Evolutionary conservation across 2,329 filamentous ascomycete genomes (phyloP), one percentile per base, ranked within the genome.

Genomic region (Aspergillus puulaauensis): DNA sequence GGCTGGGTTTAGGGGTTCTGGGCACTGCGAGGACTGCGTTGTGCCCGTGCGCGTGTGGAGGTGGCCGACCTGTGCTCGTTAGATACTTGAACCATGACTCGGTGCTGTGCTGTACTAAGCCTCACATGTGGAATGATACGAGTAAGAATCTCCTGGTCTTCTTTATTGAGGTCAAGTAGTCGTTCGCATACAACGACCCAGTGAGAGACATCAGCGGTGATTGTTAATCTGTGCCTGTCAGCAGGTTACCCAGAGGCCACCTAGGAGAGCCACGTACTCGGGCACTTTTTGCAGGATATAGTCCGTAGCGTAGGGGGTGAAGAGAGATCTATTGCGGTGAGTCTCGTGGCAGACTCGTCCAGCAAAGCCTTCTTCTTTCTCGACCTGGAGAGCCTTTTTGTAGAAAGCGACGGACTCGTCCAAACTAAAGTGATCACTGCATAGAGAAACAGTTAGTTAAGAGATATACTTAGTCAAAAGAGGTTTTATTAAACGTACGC

Each of bases 31-130:
- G 0, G 72, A 67, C 31, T 75, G 72, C 2, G 72, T 73, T 9
- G 72, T 75, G 15, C 73, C 70, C 17, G 73, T 73, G 24, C 73
- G 64, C 1, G 72, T 63, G 51, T 75, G 73, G 21, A 74, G 72
- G 44, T 75, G 72, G 27, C 66, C 59, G 12, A 74, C 71, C 72
- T 74, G 12, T 31, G 9, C 27, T 31, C 8, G 9, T 31, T 31
- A 31, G 27, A 11, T 11, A 31, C 27, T 31, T 9, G 9, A 31
- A 31, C 9, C 9, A 11, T 11, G 27, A 31, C 2, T 11, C 9
- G 8, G 9, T 31, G 9, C 1, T 31, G 4, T 11, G 27, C 7
- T 31, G 27, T 31, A 31, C 3, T 45, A 1, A 17, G 15, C 45
- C 70, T 60, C 47, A 73, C 72, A 47, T 70, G 67, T 19, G 71